Evolutionary conservation across 495 filamentous ascomycete species (phyloP), one percentile per base, ranked within the genome.

Genomic region (Neohortaea acidophila): DNA sequence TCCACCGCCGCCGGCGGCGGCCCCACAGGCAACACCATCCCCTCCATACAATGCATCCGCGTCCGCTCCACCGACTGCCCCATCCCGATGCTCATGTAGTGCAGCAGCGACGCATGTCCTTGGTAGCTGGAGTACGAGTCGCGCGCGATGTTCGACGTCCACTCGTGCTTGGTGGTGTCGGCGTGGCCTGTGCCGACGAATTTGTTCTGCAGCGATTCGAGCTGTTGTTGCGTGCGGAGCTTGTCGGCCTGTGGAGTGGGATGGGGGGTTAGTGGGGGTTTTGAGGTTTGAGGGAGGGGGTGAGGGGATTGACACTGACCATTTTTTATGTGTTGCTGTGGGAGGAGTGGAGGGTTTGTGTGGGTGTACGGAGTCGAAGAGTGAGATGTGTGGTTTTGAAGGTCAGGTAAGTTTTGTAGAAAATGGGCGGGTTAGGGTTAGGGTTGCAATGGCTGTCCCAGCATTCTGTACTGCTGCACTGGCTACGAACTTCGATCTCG

Each of bases 161-260:
- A 99, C 65, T 99, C 89, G 73, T 72, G 84, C 54, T 81, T 85
- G 12, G 89, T 94, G 7, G 91, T 96, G 63, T 99, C 89, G 35
- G 89, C 84, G 61, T 94, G 86, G n/a, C 91, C 91, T 9, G 86
- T 96, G 55, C 89, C 89, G 53, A 97, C 66, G 65, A 89, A 91
- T 34, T 85, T 84, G 50, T 84, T 72, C 61, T 97, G 89, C 9
- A 96, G 80, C 44, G 80, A 73, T 62, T 96, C 91, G 51, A 99
- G 87, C 54, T 96, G 89, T 60, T 96, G 91, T 41, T 86, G 79
- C 11, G 85, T 85, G 58, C 91, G 85, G 44, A 96, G 81, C 65
- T 97, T 97, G 70, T 97, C 89, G 51, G 89, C 89, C 89, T 44
- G 26, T 4, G 22, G 18, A 20, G n/a, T n/a, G 30, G 30, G n/a